These are phyloP conservation scores for Chlorella sorokiniana DNA, from an alignment of 139 green algal genomes.

Conservation along the genomic window DNA sequence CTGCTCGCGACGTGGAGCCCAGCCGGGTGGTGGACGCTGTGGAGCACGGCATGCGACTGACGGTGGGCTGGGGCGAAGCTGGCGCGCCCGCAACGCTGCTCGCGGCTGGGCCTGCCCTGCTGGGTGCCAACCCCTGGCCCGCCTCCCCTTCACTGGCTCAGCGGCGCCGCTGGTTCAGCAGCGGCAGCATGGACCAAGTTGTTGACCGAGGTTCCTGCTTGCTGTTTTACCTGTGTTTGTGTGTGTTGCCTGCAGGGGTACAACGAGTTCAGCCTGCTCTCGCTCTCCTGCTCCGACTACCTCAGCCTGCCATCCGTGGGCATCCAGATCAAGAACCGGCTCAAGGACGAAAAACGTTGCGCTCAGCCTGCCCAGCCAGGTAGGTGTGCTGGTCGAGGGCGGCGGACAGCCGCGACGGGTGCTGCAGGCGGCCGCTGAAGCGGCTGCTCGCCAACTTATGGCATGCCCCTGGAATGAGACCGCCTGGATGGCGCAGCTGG, in stretches of 20 bases:
- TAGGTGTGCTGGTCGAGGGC: neutral
- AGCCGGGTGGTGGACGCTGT: conserved; percentile 71
- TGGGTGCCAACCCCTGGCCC: no score
- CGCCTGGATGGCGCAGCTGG: neutral
- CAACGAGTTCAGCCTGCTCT: conserved; percentile 79
- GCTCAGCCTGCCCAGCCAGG: conserved; percentile 70
- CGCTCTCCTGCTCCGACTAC: conserved; percentile 78
- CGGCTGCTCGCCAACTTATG: no score
- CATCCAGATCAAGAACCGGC: conserved; percentile 75
- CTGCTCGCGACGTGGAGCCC: conserved; percentile 72
- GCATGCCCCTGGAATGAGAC: no score
- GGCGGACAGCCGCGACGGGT: neutral
- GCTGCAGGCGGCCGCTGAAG: no score
- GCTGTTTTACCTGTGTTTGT: neutral
- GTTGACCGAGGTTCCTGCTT: no score
- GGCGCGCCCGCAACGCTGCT: neutral
- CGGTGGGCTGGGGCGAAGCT: conserved; percentile 21
- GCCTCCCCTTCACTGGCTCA: no score
- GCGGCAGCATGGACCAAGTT: no score
- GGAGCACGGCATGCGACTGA: conserved; percentile 69
- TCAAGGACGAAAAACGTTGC: conserved; percentile 72
- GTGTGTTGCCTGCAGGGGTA: conserved; percentile 43
- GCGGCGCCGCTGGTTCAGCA: no score
- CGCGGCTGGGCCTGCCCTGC: no score
- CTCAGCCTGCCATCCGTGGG: conserved; percentile 62